These are phyloP conservation scores for Apiotrichum gracile DNA, from an alignment of 1,284 basidiomycete species.

Conservation along the genomic window DNA sequence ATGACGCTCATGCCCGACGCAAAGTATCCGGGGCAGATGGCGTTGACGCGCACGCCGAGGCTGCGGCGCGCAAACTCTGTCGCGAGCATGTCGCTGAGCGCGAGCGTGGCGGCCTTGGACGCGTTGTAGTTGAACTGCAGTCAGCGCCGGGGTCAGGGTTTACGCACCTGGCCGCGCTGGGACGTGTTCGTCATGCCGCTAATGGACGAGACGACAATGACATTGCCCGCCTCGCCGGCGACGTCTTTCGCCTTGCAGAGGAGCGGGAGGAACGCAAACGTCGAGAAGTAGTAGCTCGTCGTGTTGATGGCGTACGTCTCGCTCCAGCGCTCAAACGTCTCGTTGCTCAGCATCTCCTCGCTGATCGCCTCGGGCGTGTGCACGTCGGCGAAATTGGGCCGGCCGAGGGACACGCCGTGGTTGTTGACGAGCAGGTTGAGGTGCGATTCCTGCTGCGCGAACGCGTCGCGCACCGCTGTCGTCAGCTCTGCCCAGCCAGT, in stretches of 20 bases:
- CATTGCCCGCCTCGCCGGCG: slow-evolving; percentile 37
- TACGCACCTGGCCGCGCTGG: slow-evolving; percentile 5
- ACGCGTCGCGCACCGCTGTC: slow-evolving; percentile 27
- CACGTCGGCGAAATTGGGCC: slow-evolving; percentile 25
- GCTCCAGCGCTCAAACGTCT: slow-evolving; percentile 39
- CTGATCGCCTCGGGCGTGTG: slow-evolving; percentile 40
- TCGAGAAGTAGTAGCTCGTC: slow-evolving; percentile 43
- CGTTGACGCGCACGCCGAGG: slow-evolving; percentile 30
- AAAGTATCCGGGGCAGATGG: slow-evolving; percentile 26
- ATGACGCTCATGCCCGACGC: slow-evolving; percentile 43
- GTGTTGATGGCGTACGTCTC: slow-evolving; percentile 42
- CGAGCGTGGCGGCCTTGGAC: slow-evolving; percentile 27
- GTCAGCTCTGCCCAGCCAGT: not conserved
- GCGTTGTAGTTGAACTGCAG: slow-evolving; percentile 10
- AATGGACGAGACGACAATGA: slow-evolving; percentile 39
- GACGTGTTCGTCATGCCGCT: slow-evolving; percentile 11
- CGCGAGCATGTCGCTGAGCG: slow-evolving; percentile 25
- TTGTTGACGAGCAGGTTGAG: slow-evolving; percentile 39
- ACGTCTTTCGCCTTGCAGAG: slow-evolving; percentile 38
- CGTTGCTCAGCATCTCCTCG: slow-evolving; percentile 42
- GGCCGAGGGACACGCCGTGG: slow-evolving; percentile 37
- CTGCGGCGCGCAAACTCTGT: slow-evolving; percentile 25
- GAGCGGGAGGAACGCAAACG: slow-evolving; percentile 46
- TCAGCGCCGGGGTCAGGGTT: not conserved
- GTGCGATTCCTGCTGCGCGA: slow-evolving; percentile 33